Base-by-base conservation (phyloP, 192 early-diverging fungal species). In the Backusella macrospora region DNA sequence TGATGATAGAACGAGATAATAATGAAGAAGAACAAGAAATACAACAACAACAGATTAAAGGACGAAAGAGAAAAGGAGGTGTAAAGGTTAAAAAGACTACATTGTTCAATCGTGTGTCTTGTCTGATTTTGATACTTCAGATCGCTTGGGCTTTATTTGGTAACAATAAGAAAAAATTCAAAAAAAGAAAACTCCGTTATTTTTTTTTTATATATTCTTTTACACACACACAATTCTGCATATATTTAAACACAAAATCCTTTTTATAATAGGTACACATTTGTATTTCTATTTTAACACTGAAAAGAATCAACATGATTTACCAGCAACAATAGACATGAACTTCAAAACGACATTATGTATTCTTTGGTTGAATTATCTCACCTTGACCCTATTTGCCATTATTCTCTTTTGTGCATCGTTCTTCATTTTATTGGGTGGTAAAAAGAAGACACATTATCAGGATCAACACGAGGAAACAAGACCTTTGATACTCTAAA, bases 351-450 rank as follows among this genome's bases (percentile, higher is more conserved):
- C 12, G 23, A 64, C 71, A 12, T 42, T 62, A 13, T 44, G 4
- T 63, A 72, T 72, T 55, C 59, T 72, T 43, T 72, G 71, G 71
- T 23, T 72, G 38, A 72, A 72, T 44, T 72, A 72, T 72, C 29
- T 62, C 26, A 23, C 26, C 10, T 10, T 72, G 9, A 44, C 62
- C 16, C 3, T 72, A 29, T 72, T 72, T 16, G 23, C 62, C 6
- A 47, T 72, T 45, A 65, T 72, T 45, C 62, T 72, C 16, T 47
- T 72, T 16, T 72, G 59, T 62, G 71, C 71, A 21, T 72, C 71
- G 34, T 72, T 72, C 42, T 72, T 72, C n/a, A 72, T 72, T 38
- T 18, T 72, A 23, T 23, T 72, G 21, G 71, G 71, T 10, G 43
- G n/a, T 15, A 52, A 43, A 43, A 49, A 18, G 26, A 68, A 42